A percentile compares a stretch with the other conserved stretches of the same genome.
These are phyloP conservation scores for Podospora tetraspora DNA, from an alignment of 495 filamentous ascomycete species.

Conservation along the genomic window DNA sequence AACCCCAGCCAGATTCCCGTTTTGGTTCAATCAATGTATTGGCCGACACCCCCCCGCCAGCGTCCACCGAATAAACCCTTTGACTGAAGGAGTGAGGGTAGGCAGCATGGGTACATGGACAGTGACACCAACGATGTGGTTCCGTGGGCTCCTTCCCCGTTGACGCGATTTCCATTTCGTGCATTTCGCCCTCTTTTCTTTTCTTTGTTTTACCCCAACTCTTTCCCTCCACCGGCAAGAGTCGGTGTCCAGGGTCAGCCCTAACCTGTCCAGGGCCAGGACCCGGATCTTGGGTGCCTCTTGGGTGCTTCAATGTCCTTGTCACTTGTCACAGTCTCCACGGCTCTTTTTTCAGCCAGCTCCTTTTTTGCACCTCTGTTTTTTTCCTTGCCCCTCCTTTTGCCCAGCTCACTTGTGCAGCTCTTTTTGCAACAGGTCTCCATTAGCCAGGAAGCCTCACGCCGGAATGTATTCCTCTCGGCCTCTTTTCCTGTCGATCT, in stretches of 20 bases:
- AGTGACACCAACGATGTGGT: neutral
- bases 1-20: too few relatives aligned
- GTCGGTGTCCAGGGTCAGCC: neutral
- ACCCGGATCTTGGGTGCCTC: too few relatives aligned
- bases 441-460: neutral
- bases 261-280: neutral
- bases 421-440: neutral
- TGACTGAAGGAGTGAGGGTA: too few relatives aligned
- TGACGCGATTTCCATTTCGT: neutral
- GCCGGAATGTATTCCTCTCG: conserved; percentile 4
- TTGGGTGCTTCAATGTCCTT: too few relatives aligned
- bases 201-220: neutral
- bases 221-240: neutral
- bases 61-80: too few relatives aligned
- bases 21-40: too few relatives aligned
- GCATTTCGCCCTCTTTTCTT: neutral
- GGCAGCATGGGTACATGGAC: neutral
- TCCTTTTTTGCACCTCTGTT: too few relatives aligned
- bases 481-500: conserved; percentile 9
- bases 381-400: neutral
- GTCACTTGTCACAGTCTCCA: too few relatives aligned
- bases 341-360: too few relatives aligned
- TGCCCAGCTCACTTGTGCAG: neutral
- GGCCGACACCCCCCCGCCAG: too few relatives aligned
- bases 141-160: neutral